phyloP scores from a whole-genome alignment of 176 grass and related monocot genomes.

The Puya raimondii region DNA sequence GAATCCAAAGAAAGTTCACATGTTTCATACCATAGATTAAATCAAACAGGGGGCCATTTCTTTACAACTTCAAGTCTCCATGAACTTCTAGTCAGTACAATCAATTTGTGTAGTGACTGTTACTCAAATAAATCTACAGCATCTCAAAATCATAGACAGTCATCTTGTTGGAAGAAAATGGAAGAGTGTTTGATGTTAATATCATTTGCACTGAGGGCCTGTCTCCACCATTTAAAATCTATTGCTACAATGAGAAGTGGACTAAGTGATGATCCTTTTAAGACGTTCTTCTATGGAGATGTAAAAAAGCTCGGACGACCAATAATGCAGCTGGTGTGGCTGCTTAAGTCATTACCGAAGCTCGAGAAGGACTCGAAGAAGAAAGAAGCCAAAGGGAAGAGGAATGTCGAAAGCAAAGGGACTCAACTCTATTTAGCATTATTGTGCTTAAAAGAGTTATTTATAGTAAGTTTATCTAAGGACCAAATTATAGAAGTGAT shows the following conservation, averaged over 20 bases:
- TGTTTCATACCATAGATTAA: conserved; percentile 32
- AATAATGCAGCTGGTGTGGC: conserved; percentile 59
- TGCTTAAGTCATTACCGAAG: conserved; percentile 35
- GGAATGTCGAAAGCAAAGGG: conserved; percentile 38
- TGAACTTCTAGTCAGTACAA: conserved; percentile 40
- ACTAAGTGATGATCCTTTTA: conserved; percentile 21
- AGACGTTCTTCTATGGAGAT: conserved; percentile 29
- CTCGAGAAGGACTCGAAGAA: conserved; percentile 41
- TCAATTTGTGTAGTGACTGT: conserved; percentile 34
- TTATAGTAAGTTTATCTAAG: conserved; percentile 46
- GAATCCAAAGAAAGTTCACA: conserved; percentile 37
- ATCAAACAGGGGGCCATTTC: conserved; percentile 47
- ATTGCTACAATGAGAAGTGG: conserved; percentile 23
- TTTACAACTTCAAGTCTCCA: conserved; percentile 41
- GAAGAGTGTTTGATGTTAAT: conserved; percentile 32
- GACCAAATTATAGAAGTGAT: conserved; percentile 28
- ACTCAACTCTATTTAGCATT: conserved; percentile 59
- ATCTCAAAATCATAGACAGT: conserved; percentile 35
- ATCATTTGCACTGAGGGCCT: conserved; percentile 63
- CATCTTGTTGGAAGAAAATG: conserved; percentile 18
- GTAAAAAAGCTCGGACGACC: conserved; percentile 41
- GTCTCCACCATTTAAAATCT: conserved; percentile 51
- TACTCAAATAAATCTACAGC: conserved; percentile 28
- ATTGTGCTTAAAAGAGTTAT: conserved; percentile 49
- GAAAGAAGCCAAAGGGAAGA: conserved; percentile 49